Conservation (phyloP, 1,284 basidiomycete genomes). For the Anthracocystis walkeri region DNA sequence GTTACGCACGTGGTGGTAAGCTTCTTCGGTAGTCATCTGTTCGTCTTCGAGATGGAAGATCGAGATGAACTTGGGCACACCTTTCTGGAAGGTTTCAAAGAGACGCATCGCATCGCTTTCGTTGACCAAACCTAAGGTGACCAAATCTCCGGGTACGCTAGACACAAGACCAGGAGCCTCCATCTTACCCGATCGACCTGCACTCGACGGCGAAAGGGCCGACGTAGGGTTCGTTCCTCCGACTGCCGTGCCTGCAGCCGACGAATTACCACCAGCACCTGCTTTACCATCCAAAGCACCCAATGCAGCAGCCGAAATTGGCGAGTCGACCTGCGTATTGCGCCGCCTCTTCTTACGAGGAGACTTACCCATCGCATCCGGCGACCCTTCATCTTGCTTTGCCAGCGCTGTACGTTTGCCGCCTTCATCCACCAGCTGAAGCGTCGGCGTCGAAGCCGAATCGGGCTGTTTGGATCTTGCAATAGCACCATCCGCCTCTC, state of each 20-base stretch:
- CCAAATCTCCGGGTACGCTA: slow-evolving; percentile 34
- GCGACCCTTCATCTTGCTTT: slow-evolving; percentile 7
- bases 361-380: slow-evolving; percentile 7
- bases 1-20: slow-evolving; percentile 75
- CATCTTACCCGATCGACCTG: slow-evolving; percentile 38
- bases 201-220: slow-evolving; percentile 23
- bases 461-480: slow-evolving; percentile 6
- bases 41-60: slow-evolving; percentile 92
- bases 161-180: slow-evolving; percentile 46
- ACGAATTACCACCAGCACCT: slow-evolving; percentile 1
- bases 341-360: slow-evolving; percentile 34
- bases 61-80: slow-evolving; percentile 82
- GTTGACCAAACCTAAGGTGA: slow-evolving; percentile 74
- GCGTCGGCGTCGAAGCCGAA: slow-evolving; percentile 12
- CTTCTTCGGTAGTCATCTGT: slow-evolving; percentile 88
- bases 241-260: slow-evolving; percentile 3
- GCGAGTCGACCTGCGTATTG: slow-evolving; percentile 21
- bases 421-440: slow-evolving; percentile 33
- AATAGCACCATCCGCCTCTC: background rate
- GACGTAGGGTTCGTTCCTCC: slow-evolving; percentile 6
- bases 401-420: slow-evolving; percentile 25
- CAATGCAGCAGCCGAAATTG: background rate
- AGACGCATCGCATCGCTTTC: slow-evolving; percentile 78
- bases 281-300: slow-evolving; percentile 10
- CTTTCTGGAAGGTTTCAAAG: slow-evolving; percentile 67